Evolutionary conservation across 345 rosid species (phyloP).

Genomic region (Schrenkiella parvula): DNA sequence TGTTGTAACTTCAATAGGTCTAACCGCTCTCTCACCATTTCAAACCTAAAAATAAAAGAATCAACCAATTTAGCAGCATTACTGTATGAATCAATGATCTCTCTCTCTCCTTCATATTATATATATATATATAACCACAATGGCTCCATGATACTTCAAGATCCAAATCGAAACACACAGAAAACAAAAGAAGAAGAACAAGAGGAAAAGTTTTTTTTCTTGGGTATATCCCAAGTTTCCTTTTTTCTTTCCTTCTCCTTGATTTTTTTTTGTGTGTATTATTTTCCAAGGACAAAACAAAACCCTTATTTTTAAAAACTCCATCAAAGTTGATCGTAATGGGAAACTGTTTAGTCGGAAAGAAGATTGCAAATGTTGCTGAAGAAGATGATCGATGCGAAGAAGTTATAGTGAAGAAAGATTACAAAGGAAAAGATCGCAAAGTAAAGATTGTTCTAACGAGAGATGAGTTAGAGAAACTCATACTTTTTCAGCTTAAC

Average conservation of each 20-base stretch:
- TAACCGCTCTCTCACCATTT: slow-evolving; percentile 5
- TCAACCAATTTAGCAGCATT: slow-evolving; percentile 1
- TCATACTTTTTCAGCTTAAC: slow-evolving; percentile 30
- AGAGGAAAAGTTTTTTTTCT: slow-evolving; percentile 19
- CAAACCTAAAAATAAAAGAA: background rate
- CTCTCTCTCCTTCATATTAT: background rate
- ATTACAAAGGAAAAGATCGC: slow-evolving; percentile 30
- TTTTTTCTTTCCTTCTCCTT: slow-evolving; percentile 1
- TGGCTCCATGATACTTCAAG: background rate
- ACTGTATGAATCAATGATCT: slow-evolving; percentile 4
- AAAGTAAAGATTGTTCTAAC: slow-evolving; percentile 29
- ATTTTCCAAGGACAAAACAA: background rate
- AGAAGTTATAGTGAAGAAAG: slow-evolving; percentile 18
- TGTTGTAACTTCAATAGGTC: background rate
- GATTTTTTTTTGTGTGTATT: background rate
- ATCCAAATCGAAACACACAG: background rate
- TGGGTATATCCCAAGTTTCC: slow-evolving; percentile 33
- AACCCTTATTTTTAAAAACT: background rate
- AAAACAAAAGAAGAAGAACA: background rate
- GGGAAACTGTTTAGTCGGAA: slow-evolving; percentile 33
- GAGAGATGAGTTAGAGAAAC: slow-evolving; percentile 32
- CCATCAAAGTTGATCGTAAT: slow-evolving; percentile 13
- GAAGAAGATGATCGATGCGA: slow-evolving; percentile 19
- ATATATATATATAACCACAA: slow-evolving; percentile 11
- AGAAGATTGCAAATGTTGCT: slow-evolving; percentile 3